Evolutionary conservation across 495 filamentous ascomycete genomes (phyloP).

Genomic region (Xylaria palmicola): DNA sequence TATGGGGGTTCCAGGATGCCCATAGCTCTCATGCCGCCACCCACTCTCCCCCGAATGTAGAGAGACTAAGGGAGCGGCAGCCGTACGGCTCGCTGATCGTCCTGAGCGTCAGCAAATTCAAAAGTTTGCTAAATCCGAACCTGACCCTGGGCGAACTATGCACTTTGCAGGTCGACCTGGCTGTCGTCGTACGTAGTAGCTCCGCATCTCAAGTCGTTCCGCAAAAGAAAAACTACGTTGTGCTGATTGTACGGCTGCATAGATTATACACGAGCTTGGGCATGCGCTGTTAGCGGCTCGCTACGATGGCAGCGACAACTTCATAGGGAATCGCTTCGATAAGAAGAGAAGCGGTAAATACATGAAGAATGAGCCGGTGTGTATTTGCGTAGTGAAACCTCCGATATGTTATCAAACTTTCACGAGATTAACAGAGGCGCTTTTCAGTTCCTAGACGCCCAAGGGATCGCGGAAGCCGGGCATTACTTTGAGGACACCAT

Average conservation of each 20-base stretch:
- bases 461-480: too few species aligned
- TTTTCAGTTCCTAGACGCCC: too few species aligned
- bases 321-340: not conserved
- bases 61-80: not conserved
- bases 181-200: not conserved
- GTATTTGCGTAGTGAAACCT: too few species aligned
- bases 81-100: not conserved
- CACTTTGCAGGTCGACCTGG: not conserved
- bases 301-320: not conserved
- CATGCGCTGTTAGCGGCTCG: not conserved
- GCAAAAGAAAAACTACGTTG: not conserved
- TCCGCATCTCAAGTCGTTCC: not conserved
- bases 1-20: not conserved
- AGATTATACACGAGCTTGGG: slow-evolving; percentile 6
- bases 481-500: too few species aligned
- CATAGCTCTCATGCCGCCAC: not conserved
- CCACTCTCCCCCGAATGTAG: not conserved
- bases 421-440: too few species aligned
- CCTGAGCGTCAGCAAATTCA: not conserved
- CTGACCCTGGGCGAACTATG: not conserved
- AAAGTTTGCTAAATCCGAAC: not conserved
- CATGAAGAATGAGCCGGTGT: too few species aligned
- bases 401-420: too few species aligned
- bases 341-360: not conserved
- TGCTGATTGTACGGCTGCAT: not conserved